Conservation (phyloP, 2,329 filamentous ascomycete species). For the Cladosporium colombiae region DNA sequence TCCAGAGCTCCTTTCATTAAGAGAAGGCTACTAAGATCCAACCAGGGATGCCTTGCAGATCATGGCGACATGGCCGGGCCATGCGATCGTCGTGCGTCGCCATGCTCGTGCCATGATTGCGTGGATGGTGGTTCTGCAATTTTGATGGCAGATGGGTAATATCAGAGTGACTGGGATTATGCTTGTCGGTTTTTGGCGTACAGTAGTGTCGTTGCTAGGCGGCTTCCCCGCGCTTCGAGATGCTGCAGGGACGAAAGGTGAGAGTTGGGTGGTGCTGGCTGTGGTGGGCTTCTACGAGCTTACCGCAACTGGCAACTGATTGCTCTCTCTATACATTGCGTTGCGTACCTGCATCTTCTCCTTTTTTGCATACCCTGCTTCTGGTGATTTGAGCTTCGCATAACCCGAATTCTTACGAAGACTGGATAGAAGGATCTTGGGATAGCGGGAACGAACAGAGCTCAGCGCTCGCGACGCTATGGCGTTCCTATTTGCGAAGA, state of each 20-base stretch:
- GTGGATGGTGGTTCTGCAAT: background rate
- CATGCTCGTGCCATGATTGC: background rate
- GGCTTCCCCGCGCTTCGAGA: conserved; percentile 1
- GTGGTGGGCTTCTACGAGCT: background rate
- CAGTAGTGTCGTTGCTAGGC: conserved; percentile 6
- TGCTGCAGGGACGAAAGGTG: conserved; percentile 6
- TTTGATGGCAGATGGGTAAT: background rate
- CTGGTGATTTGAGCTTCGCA: background rate
- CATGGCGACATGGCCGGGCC: background rate
- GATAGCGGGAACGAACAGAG: background rate
- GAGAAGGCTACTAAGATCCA: background rate
- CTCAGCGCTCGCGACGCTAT: conserved; percentile 45
- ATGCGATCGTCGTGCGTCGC: background rate
- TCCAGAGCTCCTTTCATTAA: background rate
- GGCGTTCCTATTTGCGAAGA: conserved; percentile 70
- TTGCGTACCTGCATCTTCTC: background rate
- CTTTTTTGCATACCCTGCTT: background rate
- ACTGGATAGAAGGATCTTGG: background rate
- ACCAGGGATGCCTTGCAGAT: background rate
- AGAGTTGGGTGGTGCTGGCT: background rate
- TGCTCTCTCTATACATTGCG: background rate
- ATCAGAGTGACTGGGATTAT: background rate
- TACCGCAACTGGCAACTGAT: conserved; percentile 7
- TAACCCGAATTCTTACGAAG: background rate
- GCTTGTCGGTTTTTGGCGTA: background rate